Conservation (phyloP, 106 monocot genomes). For the Platanthera guangdongensis region DNA sequence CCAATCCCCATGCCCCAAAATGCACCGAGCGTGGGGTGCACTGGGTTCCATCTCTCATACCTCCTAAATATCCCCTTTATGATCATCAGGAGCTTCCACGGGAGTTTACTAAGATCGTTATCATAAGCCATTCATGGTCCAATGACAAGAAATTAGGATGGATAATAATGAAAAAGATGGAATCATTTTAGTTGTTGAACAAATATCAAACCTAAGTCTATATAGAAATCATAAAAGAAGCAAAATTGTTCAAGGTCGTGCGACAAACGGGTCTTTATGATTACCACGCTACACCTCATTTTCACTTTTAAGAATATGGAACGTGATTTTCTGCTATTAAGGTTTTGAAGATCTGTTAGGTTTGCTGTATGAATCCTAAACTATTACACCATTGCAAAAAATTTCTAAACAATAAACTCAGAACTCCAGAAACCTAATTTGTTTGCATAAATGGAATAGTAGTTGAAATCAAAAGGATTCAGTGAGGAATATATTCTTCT, state of each 20-base stretch:
- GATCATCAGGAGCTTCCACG: constrained; percentile 45
- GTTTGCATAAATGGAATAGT: not conserved
- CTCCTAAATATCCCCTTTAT: constrained; percentile 75
- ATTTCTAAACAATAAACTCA: not conserved
- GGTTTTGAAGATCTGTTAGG: not conserved
- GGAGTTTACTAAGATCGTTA: not conserved
- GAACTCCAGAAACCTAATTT: not conserved
- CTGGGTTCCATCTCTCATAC: constrained; percentile 94
- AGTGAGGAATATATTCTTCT: not conserved
- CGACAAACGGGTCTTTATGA: not conserved
- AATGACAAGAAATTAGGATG: not conserved
- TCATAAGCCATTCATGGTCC: not conserved
- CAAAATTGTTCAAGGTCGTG: not conserved
- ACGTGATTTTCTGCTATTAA: not conserved
- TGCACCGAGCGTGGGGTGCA: constrained; percentile 77
- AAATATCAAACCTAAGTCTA: not conserved
- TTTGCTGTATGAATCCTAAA: not conserved
- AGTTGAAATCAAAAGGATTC: not conserved
- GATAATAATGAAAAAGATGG: not conserved
- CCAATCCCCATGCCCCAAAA: constrained; percentile 98
- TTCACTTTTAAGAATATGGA: not conserved
- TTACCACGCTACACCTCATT: not conserved
- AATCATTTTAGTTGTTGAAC: not conserved
- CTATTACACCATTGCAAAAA: not conserved
- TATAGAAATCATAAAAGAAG: not conserved